These are phyloP conservation scores for Ophiostoma tasmaniense DNA, from an alignment of 2,329 filamentous ascomycete genomes.

Conservation along the genomic window DNA sequence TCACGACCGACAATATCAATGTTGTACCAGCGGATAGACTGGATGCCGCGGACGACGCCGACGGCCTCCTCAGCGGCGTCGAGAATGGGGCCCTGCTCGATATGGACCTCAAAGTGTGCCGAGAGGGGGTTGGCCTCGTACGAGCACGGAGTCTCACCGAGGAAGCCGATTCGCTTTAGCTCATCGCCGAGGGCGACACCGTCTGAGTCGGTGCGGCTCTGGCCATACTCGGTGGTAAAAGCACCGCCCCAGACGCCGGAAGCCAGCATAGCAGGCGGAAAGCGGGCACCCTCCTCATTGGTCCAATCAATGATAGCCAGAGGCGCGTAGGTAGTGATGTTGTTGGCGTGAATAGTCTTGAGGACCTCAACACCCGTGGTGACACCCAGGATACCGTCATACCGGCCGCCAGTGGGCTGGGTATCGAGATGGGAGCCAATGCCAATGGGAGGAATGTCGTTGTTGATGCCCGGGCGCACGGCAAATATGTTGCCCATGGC, in stretches of 20 bases:
- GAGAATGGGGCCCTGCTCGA: slow-evolving; percentile 73
- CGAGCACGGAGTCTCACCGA: slow-evolving; percentile 49
- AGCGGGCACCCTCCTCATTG: slow-evolving; percentile 74
- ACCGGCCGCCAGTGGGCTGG: slow-evolving; percentile 36
- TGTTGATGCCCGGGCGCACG: slow-evolving; percentile 51
- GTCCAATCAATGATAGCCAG: slow-evolving; percentile 74
- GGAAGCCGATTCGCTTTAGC: slow-evolving; percentile 62
- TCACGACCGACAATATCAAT: slow-evolving; percentile 58
- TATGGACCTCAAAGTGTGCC: slow-evolving; percentile 76
- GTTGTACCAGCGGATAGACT: slow-evolving; percentile 67
- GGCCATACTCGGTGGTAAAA: slow-evolving; percentile 53
- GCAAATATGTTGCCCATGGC: slow-evolving; percentile 81
- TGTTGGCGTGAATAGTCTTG: slow-evolving; percentile 56
- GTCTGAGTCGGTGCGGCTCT: slow-evolving; percentile 52
- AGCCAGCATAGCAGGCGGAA: slow-evolving; percentile 64
- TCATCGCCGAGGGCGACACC: slow-evolving; percentile 60
- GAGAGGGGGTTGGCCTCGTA: slow-evolving; percentile 56
- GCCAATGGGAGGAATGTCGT: slow-evolving; percentile 54
- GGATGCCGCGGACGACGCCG: slow-evolving; percentile 62
- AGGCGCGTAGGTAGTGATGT: slow-evolving; percentile 59
- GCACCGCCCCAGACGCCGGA: slow-evolving; percentile 71
- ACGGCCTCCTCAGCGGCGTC: slow-evolving; percentile 56
- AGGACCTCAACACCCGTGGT: slow-evolving; percentile 66
- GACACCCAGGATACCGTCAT: slow-evolving; percentile 41
- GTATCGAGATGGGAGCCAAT: slow-evolving; percentile 64